Percentiles rank a stretch among this genome's conserved stretches.
Conservation (phyloP, 2,329 filamentous ascomycete species). For the Chrysoporthe cubensis region DNA sequence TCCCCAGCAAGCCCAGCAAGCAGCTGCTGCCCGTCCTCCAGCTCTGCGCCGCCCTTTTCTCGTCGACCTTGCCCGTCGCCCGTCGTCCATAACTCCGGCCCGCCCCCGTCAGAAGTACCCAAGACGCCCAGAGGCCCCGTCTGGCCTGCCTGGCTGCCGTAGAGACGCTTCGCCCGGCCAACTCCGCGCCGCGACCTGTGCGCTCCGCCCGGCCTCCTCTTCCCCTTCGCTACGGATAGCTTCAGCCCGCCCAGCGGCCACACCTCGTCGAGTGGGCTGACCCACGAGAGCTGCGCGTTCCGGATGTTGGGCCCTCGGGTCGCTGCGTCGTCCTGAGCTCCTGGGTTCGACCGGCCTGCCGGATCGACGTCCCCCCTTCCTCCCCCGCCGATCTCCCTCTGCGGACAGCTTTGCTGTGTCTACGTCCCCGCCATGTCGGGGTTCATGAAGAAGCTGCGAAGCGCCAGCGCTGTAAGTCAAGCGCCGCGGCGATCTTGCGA, state of each 20-base stretch:
- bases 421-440: slow-evolving; percentile 50
- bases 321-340: slow-evolving; percentile 23
- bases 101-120: not conserved
- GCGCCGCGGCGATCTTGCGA: slow-evolving; percentile 13
- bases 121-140: not conserved
- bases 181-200: not conserved
- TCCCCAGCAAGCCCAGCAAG: not conserved
- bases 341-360: slow-evolving; percentile 25
- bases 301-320: slow-evolving; percentile 27
- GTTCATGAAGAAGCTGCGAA: slow-evolving; percentile 64
- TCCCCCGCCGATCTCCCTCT: slow-evolving; percentile 3
- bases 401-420: not conserved
- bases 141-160: not conserved
- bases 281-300: slow-evolving; percentile 21
- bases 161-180: not conserved
- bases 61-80: not conserved
- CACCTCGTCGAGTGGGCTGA: slow-evolving; percentile 14
- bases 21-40: not conserved
- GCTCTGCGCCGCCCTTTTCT: slow-evolving; percentile 1
- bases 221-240: not conserved
- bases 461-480: slow-evolving; percentile 56
- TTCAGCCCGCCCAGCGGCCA: not conserved
- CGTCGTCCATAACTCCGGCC: not conserved
- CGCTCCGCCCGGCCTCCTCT: not conserved
- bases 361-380: slow-evolving; percentile 23